Evolutionary conservation across 164 flowering plant species (phyloP), one percentile per base, ranked within the genome.

Genomic region (Buxus sempervirens): DNA sequence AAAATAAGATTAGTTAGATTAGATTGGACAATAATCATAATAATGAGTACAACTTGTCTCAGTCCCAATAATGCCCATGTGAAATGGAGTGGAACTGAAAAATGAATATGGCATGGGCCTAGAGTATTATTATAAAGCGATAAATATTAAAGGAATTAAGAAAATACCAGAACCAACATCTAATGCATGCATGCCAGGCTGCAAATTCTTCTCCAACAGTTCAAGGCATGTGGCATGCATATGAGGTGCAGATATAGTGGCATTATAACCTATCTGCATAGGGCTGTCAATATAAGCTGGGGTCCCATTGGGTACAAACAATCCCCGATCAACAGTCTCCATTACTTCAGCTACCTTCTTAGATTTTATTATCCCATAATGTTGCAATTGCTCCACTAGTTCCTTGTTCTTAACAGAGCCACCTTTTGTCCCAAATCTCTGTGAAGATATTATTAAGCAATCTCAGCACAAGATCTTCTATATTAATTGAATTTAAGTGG

Each of bases 191-290:
- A 90, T 95, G 64, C 97, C 98, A 51, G 98, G 99, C 78, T 88
- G 87, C 86, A 92, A 79, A 71, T 89, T 77, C 19, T 89, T 73
- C 78, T 88, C 87, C 81, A 92, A 72, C 69, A 96, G 74, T 69
- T 92, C 83, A 65, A 96, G 93, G 83, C 97, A 96, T 49, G 78
- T 90, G 19, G 90, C 98, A 75, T 95, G 99, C 98, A 95, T 95
- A 78, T 92, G 99, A 74, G 99, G 99, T 9, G 99, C 98, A 67
- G 99, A 96, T 48, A 96, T 96, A 26, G 99, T 96, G 71, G 90
- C 99, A 86, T 92, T 92, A 78, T 86, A 86, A 38, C 97, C 99
- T 64, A 95, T 92, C 1, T 76, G 77, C 91, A 88, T 81, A n/a
- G 98, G 99, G 66, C 81, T 87, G 64, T 96, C 98, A 32, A 73